These are phyloP conservation scores for Lecanicillium sp. DNA, from an alignment of 2,329 filamentous ascomycete genomes.

Conservation along the genomic window DNA sequence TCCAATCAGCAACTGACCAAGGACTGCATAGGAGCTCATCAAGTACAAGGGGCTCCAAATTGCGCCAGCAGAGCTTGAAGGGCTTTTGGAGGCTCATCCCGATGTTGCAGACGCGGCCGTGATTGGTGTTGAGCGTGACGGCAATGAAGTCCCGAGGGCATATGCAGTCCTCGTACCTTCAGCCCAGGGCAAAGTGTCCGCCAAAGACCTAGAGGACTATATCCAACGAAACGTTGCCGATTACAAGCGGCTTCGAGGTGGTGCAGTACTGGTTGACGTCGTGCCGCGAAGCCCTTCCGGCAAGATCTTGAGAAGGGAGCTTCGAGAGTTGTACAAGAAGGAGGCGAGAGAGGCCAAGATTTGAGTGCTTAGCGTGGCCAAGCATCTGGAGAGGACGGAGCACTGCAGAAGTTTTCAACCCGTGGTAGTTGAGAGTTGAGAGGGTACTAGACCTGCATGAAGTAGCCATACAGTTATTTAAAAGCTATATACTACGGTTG, in stretches of 20 bases:
- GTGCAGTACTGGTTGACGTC: slow-evolving; percentile 54
- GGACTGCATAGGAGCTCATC: slow-evolving; percentile 45
- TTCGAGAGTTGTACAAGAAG: slow-evolving; percentile 17
- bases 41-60: slow-evolving; percentile 56
- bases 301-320: slow-evolving; percentile 35
- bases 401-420: too few species aligned
- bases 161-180: slow-evolving; percentile 21
- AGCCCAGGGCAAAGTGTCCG: slow-evolving; percentile 16
- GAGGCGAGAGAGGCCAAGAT: slow-evolving; percentile 16
- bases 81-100: slow-evolving; percentile 30
- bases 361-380: too few species aligned
- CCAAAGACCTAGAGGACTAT: slow-evolving; percentile 17
- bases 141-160: slow-evolving; percentile 40
- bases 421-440: too few species aligned
- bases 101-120: slow-evolving; percentile 51
- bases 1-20: neutral
- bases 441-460: too few species aligned
- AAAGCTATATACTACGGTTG: too few species aligned
- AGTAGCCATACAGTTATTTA: too few species aligned
- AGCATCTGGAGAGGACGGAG: too few species aligned
- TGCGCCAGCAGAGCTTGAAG: slow-evolving; percentile 56
- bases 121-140: slow-evolving; percentile 42
- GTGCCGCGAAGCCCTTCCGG: slow-evolving; percentile 59
- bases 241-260: slow-evolving; percentile 61
- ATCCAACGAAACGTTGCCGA: slow-evolving; percentile 28